These are phyloP conservation scores for Aureobasidium lini DNA, from an alignment of 2,329 filamentous ascomycete species.

Conservation along the genomic window DNA sequence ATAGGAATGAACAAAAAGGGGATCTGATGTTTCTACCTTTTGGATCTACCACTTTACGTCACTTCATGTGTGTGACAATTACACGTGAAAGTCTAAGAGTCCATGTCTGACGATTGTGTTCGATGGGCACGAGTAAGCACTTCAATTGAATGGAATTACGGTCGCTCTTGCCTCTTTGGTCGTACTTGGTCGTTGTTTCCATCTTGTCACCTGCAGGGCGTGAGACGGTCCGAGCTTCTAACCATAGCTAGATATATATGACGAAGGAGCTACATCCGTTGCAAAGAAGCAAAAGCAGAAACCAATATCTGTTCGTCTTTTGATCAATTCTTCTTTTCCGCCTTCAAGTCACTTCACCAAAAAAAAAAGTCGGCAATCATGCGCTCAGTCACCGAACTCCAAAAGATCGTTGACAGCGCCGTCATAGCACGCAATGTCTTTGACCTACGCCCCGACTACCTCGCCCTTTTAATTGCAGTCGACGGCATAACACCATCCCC, in stretches of 20 bases:
- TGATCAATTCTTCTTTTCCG: neutral
- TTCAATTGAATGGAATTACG: too few species aligned
- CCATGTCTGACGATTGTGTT: too few species aligned
- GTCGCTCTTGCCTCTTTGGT: neutral
- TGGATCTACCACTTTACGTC: neutral
- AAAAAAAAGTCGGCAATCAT: neutral
- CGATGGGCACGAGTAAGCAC: too few species aligned
- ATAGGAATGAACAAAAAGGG: neutral
- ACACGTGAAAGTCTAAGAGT: neutral
- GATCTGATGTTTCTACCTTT: neutral
- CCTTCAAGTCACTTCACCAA: neutral
- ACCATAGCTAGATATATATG: neutral
- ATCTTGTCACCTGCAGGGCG: neutral
- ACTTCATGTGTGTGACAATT: neutral
- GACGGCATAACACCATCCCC: conserved; percentile 27
- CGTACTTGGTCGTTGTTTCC: neutral
- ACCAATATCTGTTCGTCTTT: neutral
- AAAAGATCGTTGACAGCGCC: neutral
- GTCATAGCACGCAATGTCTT: conserved; percentile 18
- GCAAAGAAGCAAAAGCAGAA: neutral
- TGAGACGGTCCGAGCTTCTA: neutral
- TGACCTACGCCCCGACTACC: conserved; percentile 31
- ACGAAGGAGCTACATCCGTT: too few species aligned
- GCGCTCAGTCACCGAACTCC: neutral
- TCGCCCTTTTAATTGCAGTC: conserved; percentile 30